phyloP scores from a whole-genome alignment of 2,329 filamentous ascomycete genomes.

The Clonostachys byssicola region DNA sequence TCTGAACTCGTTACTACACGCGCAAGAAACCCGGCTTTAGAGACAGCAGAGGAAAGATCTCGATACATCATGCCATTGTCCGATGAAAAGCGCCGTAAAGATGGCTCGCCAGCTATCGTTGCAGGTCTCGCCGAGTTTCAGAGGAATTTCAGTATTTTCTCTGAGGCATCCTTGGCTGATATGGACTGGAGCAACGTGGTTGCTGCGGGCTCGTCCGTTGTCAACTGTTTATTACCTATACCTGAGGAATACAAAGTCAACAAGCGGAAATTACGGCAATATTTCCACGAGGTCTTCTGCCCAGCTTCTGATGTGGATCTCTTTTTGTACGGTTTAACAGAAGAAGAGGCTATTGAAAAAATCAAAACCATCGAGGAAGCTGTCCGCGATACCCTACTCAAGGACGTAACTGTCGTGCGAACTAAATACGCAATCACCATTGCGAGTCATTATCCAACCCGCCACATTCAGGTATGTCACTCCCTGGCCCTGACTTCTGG shows the following conservation, averaged over 20 bases:
- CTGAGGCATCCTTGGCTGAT: conserved; percentile 70
- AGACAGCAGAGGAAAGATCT: conserved; percentile 56
- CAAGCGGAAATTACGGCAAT: conserved; percentile 62
- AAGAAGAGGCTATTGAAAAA: conserved; percentile 76
- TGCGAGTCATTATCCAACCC: conserved; percentile 75
- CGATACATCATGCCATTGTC: conserved; percentile 68
- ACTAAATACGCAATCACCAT: conserved; percentile 92
- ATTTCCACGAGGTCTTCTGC: conserved; percentile 77
- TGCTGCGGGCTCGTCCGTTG: conserved; percentile 75
- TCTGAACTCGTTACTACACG: conserved; percentile 56
- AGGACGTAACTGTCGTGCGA: conserved; percentile 79
- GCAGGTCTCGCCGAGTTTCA: conserved; percentile 65
- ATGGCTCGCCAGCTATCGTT: conserved; percentile 66
- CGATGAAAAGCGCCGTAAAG: conserved; percentile 53
- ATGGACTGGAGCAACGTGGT: conserved; percentile 81
- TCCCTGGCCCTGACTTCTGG: no score
- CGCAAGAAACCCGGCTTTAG: conserved; percentile 52
- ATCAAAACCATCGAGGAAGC: conserved; percentile 75
- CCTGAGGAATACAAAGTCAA: conserved; percentile 56
- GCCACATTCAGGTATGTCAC: conserved; percentile 61
- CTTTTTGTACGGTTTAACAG: conserved; percentile 76
- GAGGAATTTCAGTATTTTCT: conserved; percentile 77
- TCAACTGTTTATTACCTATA: conserved; percentile 73
- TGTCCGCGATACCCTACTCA: conserved; percentile 71
- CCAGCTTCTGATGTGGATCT: conserved; percentile 85